Conservation (phyloP, 148 eudicot genomes). For the Suaeda aralocaspica region DNA sequence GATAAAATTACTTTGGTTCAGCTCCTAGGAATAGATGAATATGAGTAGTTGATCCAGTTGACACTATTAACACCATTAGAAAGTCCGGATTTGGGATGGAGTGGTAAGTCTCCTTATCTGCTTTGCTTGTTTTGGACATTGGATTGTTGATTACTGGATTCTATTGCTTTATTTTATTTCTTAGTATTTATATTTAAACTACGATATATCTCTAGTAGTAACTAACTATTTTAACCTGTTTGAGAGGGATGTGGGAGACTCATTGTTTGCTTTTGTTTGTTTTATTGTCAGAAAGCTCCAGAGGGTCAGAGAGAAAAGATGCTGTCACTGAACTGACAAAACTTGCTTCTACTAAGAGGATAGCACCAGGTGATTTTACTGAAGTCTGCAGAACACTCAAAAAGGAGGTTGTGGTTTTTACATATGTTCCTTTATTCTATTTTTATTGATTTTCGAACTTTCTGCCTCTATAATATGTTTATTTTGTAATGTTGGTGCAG, state of each 20-base stretch:
- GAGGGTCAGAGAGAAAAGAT: slow-evolving; percentile 97
- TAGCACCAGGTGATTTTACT: slow-evolving; percentile 96
- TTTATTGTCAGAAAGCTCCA: slow-evolving; percentile 76
- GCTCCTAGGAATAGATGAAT: slow-evolving; percentile 95
- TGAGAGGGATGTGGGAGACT: slow-evolving; percentile 3
- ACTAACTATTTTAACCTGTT: too few species aligned
- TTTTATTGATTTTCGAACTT: too few species aligned
- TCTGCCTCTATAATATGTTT: slow-evolving; percentile 1
- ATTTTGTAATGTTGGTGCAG: slow-evolving; percentile 38
- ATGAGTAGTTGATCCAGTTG: slow-evolving; percentile 98
- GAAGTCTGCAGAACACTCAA: slow-evolving; percentile 90
- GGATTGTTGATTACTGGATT: background rate
- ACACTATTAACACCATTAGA: slow-evolving; percentile 91
- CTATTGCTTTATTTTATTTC: background rate
- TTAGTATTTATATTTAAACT: too few species aligned
- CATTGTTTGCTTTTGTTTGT: slow-evolving; percentile 15
- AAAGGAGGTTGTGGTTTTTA: slow-evolving; percentile 49
- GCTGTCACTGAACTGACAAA: slow-evolving; percentile 97
- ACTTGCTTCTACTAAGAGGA: slow-evolving; percentile 90
- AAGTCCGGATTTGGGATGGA: slow-evolving; percentile 93
- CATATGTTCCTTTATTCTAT: background rate
- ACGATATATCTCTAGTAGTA: too few species aligned
- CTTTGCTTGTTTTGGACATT: background rate
- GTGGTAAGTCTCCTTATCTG: slow-evolving; percentile 59
- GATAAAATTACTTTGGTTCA: slow-evolving; percentile 34